These are phyloP conservation scores for Diaporthe eres DNA, from an alignment of 2,329 filamentous ascomycete species.

Conservation along the genomic window DNA sequence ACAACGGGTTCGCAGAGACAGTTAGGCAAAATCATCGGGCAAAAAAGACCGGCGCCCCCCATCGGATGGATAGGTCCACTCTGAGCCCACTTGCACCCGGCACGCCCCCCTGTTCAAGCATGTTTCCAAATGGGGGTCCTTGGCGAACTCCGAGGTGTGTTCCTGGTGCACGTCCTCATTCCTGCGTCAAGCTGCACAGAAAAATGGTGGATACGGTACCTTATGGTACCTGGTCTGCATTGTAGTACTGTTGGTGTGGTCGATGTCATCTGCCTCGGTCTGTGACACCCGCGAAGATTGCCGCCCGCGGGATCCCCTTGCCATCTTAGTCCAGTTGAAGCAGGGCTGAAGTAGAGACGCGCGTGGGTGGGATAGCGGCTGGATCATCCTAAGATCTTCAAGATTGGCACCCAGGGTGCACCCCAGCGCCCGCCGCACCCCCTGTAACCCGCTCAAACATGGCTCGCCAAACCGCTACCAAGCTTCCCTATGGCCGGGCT, in stretches of 20 bases:
- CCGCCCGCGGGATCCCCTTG: background rate
- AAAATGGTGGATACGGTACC: background rate
- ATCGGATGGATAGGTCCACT: slow-evolving; percentile 8
- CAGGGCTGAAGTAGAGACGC: slow-evolving; percentile 21
- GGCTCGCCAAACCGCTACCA: slow-evolving; percentile 15
- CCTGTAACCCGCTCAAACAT: slow-evolving; percentile 30
- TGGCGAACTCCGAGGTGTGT: slow-evolving; percentile 29
- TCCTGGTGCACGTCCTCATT: slow-evolving; percentile 19
- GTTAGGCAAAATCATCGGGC: slow-evolving; percentile 18
- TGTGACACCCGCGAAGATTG: slow-evolving; percentile 13
- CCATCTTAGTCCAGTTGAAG: background rate
- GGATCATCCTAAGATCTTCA: slow-evolving; percentile 26
- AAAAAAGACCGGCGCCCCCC: background rate
- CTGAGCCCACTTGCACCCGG: background rate
- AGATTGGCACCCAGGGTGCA: slow-evolving; percentile 15
- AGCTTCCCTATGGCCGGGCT: slow-evolving; percentile 21
- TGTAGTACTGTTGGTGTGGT: background rate
- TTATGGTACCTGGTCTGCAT: background rate
- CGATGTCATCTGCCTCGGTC: slow-evolving; percentile 16
- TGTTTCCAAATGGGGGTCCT: slow-evolving; percentile 27
- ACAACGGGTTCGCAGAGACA: slow-evolving; percentile 22
- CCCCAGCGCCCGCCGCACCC: slow-evolving; percentile 8
- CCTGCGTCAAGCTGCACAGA: slow-evolving; percentile 11
- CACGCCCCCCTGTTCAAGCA: slow-evolving; percentile 6
- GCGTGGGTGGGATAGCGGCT: slow-evolving; percentile 1